Evolutionary conservation across 202 grass and related monocot genomes (phyloP).

Genomic region (Miscanthus sacchariflorus): DNA sequence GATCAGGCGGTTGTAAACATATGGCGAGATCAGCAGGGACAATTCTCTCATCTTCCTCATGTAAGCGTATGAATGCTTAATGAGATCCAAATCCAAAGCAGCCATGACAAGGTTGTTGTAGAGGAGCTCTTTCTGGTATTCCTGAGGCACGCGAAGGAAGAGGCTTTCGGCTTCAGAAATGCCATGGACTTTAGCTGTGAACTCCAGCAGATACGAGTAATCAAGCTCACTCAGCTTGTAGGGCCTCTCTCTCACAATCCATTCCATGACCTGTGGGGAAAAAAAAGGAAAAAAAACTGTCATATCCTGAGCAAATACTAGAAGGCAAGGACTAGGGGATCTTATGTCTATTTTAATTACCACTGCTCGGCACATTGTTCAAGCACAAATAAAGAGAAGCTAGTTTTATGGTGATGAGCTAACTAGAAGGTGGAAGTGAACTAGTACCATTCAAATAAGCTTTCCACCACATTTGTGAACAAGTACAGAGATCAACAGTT

Average conservation of each 20-base stretch:
- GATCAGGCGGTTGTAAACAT: slow-evolving; percentile 87
- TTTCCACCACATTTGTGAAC: neutral
- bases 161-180: slow-evolving; percentile 81
- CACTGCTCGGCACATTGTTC: no score
- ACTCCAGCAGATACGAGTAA: slow-evolving; percentile 90
- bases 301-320: slow-evolving; percentile 12
- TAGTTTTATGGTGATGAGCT: no score
- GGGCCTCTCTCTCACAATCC: slow-evolving; percentile 93
- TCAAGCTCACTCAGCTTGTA: slow-evolving; percentile 93
- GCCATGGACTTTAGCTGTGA: slow-evolving; percentile 88
- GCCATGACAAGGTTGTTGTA: slow-evolving; percentile 94
- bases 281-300: slow-evolving; percentile 18
- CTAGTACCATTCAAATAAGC: neutral
- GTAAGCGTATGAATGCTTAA: slow-evolving; percentile 89
- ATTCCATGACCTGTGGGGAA: slow-evolving; percentile 81
- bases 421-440: neutral
- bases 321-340: no score
- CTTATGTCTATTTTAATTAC: no score
- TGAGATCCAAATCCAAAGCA: slow-evolving; percentile 66
- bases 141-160: slow-evolving; percentile 71
- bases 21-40: slow-evolving; percentile 66
- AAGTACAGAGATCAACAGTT: neutral
- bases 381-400: no score
- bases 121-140: slow-evolving; percentile 82
- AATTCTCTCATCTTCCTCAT: slow-evolving; percentile 97